Evolutionary conservation across 257 asterid genomes (phyloP), one percentile per base, ranked within the genome.

Genomic region (Nicotiana undulata): DNA sequence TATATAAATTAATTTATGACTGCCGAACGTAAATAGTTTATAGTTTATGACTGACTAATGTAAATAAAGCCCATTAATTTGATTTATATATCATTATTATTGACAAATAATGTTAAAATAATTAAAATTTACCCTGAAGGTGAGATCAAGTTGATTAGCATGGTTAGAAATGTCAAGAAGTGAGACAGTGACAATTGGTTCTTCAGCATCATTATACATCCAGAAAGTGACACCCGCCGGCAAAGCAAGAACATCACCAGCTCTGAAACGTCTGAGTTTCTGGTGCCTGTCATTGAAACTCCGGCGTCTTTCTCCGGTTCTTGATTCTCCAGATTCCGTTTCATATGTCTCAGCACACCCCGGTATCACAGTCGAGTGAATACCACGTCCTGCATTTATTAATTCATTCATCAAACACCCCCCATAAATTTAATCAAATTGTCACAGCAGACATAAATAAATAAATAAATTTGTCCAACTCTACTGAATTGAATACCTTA

Each of bases 131-230:
- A 90, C 97, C 86, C 97, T 90, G 83, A 87, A 82, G 8, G 82
- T 82, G 17, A 72, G 89, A 83, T 92, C 94, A 2, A 92, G 92
- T 80, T 92, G 94, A 85, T 92, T 92, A 60, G 80, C 81, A 6
- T 82, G 84, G 55, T 83, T 89, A 63, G 87, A 61, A 44, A 90
- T 87, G 80, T 92, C 93, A 31, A 89, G 92, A 84, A 92, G 84
- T 3, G 91, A 88, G 17, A 92, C 88, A 4, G 91, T 85, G 16
- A 86, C 82, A 3, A 89, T 82, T 0, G 68, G 85, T n/a, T 85
- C 88, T 0, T 82, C 56, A 0, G 90, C 94, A 20, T 88, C 82
- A 87, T 92, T 92, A 83, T 92, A 89, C 1, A 82, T 56, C 97
- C 97, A 92, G 29, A 83, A 90, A 20, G 89, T 78, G 1, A 89